Base-by-base conservation (phyloP, 805 yeast species). In the Helenozyma rhizophorensis region DNA sequence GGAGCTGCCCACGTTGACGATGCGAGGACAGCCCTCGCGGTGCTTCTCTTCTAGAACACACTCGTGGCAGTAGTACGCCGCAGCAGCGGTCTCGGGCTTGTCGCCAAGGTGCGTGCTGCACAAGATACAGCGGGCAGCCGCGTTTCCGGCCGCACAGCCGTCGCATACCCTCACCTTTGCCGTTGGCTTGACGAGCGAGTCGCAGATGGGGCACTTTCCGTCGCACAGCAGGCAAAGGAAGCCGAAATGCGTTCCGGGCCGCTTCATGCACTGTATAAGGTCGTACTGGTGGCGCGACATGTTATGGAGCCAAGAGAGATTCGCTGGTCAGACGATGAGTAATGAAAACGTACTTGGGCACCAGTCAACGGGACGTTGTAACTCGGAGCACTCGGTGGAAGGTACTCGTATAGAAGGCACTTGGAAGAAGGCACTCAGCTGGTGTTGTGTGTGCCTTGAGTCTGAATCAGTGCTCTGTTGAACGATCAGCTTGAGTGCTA, bases 261-360 rank as follows among this genome's bases (percentile, higher is more conserved):
- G 93, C 53, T 82, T 84, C 72, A 83, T 64, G 53, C 97, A 89
- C 64, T 81, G 78, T 2, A 83, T 74, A 16, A 88, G 68, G 53
- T 89, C 97, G 31, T 80, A 77, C 58, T 88, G 95, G 57, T 88
- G 96, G 34, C 93, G 79, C 3, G 95, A 85, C 96, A 88, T 87
- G 27, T 17, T 5, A 17, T 17, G 19, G 19, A 8, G 19, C n/a
- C n/a, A n/a, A n/a, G n/a, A n/a, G n/a, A n/a, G n/a, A n/a, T n/a
- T n/a, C n/a, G n/a, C n/a, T n/a, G n/a, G n/a, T n/a, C n/a, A n/a
- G n/a, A n/a, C n/a, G n/a, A n/a, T n/a, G n/a, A n/a, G n/a, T n/a
- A n/a, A n/a, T n/a, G n/a, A n/a, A n/a, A n/a, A n/a, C n/a, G n/a
- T n/a, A n/a, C n/a, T n/a, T n/a, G n/a, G n/a, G n/a, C n/a, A n/a